Percentiles rank a stretch among this genome's conserved stretches.
Conservation (phyloP, 306 rosid species). For the Trichosanthes truncata region DNA sequence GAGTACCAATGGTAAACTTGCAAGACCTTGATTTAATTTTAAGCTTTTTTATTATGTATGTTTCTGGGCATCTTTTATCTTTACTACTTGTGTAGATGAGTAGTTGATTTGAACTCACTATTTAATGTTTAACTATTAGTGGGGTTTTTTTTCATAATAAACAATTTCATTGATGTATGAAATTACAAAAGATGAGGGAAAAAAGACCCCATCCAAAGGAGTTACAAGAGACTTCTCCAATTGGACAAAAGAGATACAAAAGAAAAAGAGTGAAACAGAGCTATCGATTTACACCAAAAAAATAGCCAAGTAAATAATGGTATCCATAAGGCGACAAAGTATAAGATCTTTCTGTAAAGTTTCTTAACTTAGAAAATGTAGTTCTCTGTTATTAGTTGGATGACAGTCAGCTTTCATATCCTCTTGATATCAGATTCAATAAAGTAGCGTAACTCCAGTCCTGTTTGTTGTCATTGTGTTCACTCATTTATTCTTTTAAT, state of each 20-base stretch:
- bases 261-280: background rate
- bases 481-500: background rate
- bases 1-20: constrained; percentile 82
- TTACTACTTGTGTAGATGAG: background rate
- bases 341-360: background rate
- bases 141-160: background rate
- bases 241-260: background rate
- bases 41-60: background rate
- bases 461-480: background rate
- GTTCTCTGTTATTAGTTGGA: background rate
- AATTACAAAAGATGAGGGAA: background rate
- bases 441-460: background rate
- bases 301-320: background rate
- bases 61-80: background rate
- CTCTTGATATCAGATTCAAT: background rate
- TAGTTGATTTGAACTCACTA: background rate
- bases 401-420: background rate
- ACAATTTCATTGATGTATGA: background rate
- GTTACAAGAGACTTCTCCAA: background rate
- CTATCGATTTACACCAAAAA: background rate
- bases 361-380: background rate
- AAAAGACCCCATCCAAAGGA: background rate
- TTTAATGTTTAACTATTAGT: background rate
- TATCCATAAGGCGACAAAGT: background rate
- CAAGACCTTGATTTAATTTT: background rate